phyloP scores from a whole-genome alignment of 495 filamentous ascomycete species.

The Hypoxylon rickii region DNA sequence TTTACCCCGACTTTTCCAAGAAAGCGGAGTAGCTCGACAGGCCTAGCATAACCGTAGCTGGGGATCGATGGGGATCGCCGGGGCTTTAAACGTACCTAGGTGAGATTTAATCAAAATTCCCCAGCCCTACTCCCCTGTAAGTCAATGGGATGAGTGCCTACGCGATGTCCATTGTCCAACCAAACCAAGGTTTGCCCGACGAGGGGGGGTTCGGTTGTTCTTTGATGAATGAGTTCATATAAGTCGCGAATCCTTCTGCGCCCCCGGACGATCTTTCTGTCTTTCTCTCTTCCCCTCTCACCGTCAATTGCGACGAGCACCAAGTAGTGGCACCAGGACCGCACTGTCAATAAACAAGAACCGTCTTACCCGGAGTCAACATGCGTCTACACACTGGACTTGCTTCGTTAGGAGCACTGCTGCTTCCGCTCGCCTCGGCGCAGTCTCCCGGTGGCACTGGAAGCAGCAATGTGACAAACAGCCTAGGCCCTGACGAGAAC shows the following conservation, averaged over 20 bases:
- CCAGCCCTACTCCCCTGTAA: conserved; percentile 13
- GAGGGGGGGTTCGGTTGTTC: conserved; percentile 1
- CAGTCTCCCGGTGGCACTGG: conserved; percentile 19
- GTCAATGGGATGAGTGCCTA: conserved; percentile 26
- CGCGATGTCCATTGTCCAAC: conserved; percentile 30
- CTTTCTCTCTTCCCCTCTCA: conserved; percentile 12
- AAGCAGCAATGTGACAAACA: conserved; percentile 18
- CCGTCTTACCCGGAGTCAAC: conserved; percentile 25
- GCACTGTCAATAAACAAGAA: conserved; percentile 24
- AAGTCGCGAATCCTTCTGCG: conserved; percentile 34
- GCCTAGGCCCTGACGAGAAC: conserved; percentile 45
- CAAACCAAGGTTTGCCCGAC: conserved; percentile 29
- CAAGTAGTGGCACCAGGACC: conserved; percentile 5
- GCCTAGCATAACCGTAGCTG: conserved; percentile 18
- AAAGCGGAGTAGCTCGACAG: conserved; percentile 40
- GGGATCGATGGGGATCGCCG: conserved; percentile 29
- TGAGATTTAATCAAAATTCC: conserved; percentile 38
- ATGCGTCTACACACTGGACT: conserved; percentile 37
- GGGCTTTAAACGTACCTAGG: conserved; percentile 19
- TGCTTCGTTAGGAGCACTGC: conserved; percentile 34
- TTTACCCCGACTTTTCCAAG: conserved; percentile 40
- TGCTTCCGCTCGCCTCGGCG: conserved; percentile 34
- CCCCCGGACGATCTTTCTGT: background rate
- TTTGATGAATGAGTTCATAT: conserved; percentile 35
- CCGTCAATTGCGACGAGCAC: conserved; percentile 31